Base-by-base conservation (phyloP, 1,284 basidiomycete species). In the Neotropicomus parvogracilis region DNA sequence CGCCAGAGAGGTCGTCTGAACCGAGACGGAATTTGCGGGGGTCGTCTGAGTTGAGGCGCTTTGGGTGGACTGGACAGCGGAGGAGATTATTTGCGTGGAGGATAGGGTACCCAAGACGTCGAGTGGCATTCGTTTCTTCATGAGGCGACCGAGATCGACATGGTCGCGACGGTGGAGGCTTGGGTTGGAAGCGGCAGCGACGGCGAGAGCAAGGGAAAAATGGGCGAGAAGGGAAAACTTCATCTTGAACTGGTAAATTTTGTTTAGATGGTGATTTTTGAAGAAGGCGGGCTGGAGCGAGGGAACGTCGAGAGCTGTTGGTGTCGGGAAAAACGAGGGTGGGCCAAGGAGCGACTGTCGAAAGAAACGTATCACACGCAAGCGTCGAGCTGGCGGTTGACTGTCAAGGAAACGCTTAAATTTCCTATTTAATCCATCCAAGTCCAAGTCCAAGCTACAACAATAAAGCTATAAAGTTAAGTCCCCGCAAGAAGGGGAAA, bases 171-270 rank as follows among this genome's bases (percentile, higher is more conserved):
- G 78, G 35, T 68, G 67, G 48, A 52, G 53, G 38, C 74, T 70
- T 60, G 81, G 79, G 51, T 79, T 71, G 42, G 72, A 70, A 47
- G 58, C 53, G 41, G 64, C 59, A 53, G 67, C 62, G 58, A 81
- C 59, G 48, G 73, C 67, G 61, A 83, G 66, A 65, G 77, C 65
- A 63, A 88, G 64, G 48, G 71, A 67, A 58, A 74, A 50, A 64
- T 65, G 77, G 57, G 79, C 72, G 78, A 87, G 59, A 77, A 88
- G 73, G 61, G 82, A 79, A 72, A 85, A 70, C 56, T 70, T 69
- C 66, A 64, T 68, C 28, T 49, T 27, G 20, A 14, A 32, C 4
- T 24, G 38, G 11, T 27, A 13, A 9, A 9, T 42, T 44, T 54
- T 33, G 19, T 32, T 14, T 11, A 28, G 31, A 13, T 34, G 39